Evolutionary conservation across 805 yeast genomes (phyloP), one percentile per base, ranked within the genome.

Genomic region (Cyberlindnera sargentensis): DNA sequence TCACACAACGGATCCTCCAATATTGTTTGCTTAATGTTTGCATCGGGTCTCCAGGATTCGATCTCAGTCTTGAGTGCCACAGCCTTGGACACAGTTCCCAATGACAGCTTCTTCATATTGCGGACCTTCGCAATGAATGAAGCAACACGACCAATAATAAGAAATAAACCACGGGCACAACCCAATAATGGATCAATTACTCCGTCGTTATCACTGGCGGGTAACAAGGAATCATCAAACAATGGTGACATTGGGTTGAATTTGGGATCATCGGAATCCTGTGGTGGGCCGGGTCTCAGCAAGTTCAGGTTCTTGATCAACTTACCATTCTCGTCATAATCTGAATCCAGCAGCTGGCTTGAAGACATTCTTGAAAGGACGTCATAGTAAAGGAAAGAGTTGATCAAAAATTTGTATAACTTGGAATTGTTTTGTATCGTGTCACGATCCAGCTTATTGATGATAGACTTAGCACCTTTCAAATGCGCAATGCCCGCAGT

Each of bases 401-500:
- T 52, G 39, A 56, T 49, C 35, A 56, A 42, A 28, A 56, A 56
- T 31, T 42, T 46, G 48, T 49, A 56, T 3, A 53, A 37, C 7
- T 52, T 44, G 5, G 47, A 36, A 31, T 57, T 47, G 10, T 38
- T 10, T n/a, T 34, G 39, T 4, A 49, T 47, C 8, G 43, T 42
- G 4, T 44, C 30, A 3, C 43, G 41, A 8, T 48, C 48, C 34
- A 70, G 56, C 9, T 76, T 73, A 46, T 71, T 70, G 45, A 73
- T 78, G 73, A 81, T 75, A 9, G 78, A 71, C 46, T 73, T 71
- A 4, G 86, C 86, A 29, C 87, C 86, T 53, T 74, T 76, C 45
- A 81, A 65, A 61, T 81, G 88, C 2, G 83, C 80, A 42, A 81
- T 76, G 9, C 87, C 86, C 25, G 83, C 76, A 3, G 83, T 72